Percentiles rank a stretch among this genome's conserved stretches.
Evolutionary conservation across 345 rosid genomes (phyloP).

Genomic region (sweet orange (Citrus sinensis)): DVS_A1.0 CM039162.1:27010001-27010500

Average conservation of each 20-base stretch:
- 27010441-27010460: not conserved
- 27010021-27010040: conserved; percentile 46
- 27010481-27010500: not conserved
- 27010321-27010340: conserved; percentile 58
- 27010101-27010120: conserved; percentile 53
- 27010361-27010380: conserved; percentile 52
- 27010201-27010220: not conserved
- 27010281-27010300: conserved; percentile 42
- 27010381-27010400: conserved; percentile 30
- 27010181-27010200: not conserved
- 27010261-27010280: conserved; percentile 44
- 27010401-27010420: not conserved
- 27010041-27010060: conserved; percentile 61
- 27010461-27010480: not conserved
- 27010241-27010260: conserved; percentile 41
- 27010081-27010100: conserved; percentile 54
- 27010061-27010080: conserved; percentile 64
- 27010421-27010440: not conserved
- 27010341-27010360: conserved; percentile 64
- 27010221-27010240: not conserved
- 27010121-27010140: conserved; percentile 54
- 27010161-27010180: conserved; percentile 3
- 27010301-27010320: conserved; percentile 51
- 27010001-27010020: conserved; percentile 41
- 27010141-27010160: conserved; percentile 21